phyloP scores from a whole-genome alignment of 2,329 filamentous ascomycete genomes.

The Cyanodermella asteris region DNA sequence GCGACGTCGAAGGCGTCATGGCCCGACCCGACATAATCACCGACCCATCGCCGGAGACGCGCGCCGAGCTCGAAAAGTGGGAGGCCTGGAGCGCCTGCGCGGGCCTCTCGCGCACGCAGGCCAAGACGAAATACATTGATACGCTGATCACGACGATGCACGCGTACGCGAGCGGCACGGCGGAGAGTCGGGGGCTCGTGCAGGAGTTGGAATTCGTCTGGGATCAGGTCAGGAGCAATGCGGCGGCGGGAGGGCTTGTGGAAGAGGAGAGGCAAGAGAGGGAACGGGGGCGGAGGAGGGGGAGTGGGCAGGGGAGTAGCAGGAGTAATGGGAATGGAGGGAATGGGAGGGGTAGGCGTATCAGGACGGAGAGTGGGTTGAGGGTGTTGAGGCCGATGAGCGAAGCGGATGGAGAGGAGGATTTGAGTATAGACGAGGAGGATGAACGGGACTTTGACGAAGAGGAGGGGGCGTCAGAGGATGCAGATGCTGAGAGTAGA shows the following conservation, averaged over 20 bases:
- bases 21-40: conserved; percentile 42
- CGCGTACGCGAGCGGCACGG: conserved; percentile 64
- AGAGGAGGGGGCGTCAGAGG: conserved; percentile 21
- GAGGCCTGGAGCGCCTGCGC: conserved; percentile 88
- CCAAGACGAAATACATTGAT: conserved; percentile 83
- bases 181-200: conserved; percentile 67
- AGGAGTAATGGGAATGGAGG: too few species aligned
- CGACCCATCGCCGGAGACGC: conserved; percentile 29
- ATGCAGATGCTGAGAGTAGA: conserved; percentile 8
- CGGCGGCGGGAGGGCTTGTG: too few species aligned
- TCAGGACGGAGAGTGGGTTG: conserved; percentile 34
- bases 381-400: conserved; percentile 68
- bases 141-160: conserved; percentile 95
- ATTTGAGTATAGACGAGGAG: conserved; percentile 25
- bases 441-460: conserved; percentile 12
- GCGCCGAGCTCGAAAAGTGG: conserved; percentile 47
- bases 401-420: conserved; percentile 49
- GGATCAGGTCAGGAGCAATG: conserved; percentile 90
- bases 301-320: too few species aligned
- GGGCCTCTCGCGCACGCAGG: conserved; percentile 67
- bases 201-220: conserved; percentile 96
- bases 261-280: too few species aligned
- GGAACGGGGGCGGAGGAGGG: too few species aligned
- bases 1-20: conserved; percentile 87
- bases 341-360: too few species aligned